Base-by-base conservation (phyloP, 2,329 filamentous ascomycete genomes). In the Chaetomiaceae sp. region DNA sequence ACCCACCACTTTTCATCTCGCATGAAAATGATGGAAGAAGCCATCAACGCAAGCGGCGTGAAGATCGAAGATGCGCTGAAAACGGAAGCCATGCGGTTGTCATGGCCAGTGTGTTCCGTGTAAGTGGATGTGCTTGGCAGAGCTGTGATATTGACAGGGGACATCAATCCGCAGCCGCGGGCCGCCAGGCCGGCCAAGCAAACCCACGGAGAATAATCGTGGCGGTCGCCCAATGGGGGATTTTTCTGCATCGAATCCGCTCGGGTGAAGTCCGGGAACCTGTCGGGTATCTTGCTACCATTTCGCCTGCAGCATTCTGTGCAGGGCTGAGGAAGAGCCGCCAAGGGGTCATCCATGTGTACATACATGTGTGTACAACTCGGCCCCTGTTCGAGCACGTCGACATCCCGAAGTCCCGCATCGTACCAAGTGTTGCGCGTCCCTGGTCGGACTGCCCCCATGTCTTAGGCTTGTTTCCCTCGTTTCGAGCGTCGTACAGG, bases 401-500 rank as follows among this genome's bases (percentile, higher is more conserved):
- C 3, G 27, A 31, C 40, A 57, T 56, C 19, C 60, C 57, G 54
- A 47, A 39, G 48, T 55, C 36, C 57, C 57, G 52, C 33, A 27
- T 55, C 40, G 52, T 36, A 40, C 47, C 43, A 43, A 17, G 33
- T 17, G 48, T 15, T 36, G 50, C 25, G 31, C 39, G 53, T 56
- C 43, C 45, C 53, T 47, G 57, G 25, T 27, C 45, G 22, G 33
- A 39, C 29, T 39, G 33, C 22, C 54, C n/a, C n/a, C n/a, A n/a
- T n/a, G n/a, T n/a, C n/a, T n/a, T 57, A 63, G 40, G 60, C 58
- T 58, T 55, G 55, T 51, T 59, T 62, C 19, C 47, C 55, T 52
- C 61, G 62, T 55, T 64, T 64, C 11, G 61, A 63, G 37, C 62
- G 61, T 25, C 59, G 54, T 34, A 58, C 40, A 40, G 55, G 51